These are phyloP conservation scores for Talaromyces albobiverticillius DNA, from an alignment of 2,329 filamentous ascomycete genomes.

Conservation along the genomic window DNA sequence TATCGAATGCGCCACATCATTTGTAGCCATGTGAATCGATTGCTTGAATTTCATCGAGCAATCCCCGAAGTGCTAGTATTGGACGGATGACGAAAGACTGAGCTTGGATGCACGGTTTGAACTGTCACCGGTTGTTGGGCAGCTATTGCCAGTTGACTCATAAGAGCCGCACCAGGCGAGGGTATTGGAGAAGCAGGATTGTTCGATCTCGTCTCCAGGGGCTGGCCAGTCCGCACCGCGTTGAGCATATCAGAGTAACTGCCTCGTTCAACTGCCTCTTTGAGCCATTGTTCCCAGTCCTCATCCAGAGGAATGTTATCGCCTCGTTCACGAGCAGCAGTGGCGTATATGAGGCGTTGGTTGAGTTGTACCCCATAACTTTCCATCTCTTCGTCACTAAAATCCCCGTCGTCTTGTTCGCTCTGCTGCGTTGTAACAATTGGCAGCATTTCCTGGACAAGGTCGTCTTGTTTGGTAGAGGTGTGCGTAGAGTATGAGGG, in stretches of 20 bases:
- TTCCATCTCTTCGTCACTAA: conserved; percentile 46
- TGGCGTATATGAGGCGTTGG: conserved; percentile 51
- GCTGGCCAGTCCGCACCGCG: conserved; percentile 36
- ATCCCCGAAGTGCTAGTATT: conserved; percentile 4
- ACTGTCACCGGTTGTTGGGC: conserved; percentile 5
- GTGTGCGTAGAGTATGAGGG: conserved; percentile 18
- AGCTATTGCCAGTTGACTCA: conserved; percentile 10
- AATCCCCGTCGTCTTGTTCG: conserved; percentile 26
- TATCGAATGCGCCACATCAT: too few relatives aligned
- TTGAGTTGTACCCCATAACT: conserved; percentile 53
- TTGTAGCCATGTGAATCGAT: too few relatives aligned
- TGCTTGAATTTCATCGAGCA: conserved; percentile 6
- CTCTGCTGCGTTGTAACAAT: conserved; percentile 19
- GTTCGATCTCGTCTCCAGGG: conserved; percentile 30
- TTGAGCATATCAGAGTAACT: conserved; percentile 40
- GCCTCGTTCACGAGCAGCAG: conserved; percentile 51
- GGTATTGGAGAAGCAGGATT: conserved; percentile 20
- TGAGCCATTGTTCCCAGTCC: conserved; percentile 58
- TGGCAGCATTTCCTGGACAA: conserved; percentile 16
- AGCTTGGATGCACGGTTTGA: background rate
- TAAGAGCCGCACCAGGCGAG: conserved; percentile 18
- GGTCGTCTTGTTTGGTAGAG: conserved; percentile 13
- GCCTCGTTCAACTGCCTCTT: conserved; percentile 54
- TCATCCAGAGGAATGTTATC: conserved; percentile 43
- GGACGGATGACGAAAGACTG: conserved; percentile 1